Base-by-base conservation (phyloP, 192 early-diverging fungal species). In the Gigaspora rosea region DNA sequence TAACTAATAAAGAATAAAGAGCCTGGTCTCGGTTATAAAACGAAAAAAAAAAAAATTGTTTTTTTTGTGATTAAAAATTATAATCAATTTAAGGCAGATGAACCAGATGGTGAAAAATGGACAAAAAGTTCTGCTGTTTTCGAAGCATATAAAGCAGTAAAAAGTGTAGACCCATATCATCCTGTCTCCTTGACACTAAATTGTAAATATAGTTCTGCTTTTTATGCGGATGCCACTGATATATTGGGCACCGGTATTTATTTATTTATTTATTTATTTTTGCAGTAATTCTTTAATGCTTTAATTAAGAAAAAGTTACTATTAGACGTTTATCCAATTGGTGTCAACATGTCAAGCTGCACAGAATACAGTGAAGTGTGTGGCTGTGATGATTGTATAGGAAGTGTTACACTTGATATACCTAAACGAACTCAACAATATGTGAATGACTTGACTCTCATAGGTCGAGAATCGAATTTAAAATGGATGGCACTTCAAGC, bases 401-500 rank as follows among this genome's bases (percentile, higher is more conserved):
- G 78, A 7, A 66, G 54, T 22, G 18, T 73, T 12, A 52, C 61
- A 9, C 64, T 71, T n/a, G 78, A 79, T 57, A 62, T 79, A 8
- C 63, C 64, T 18, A 72, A 71, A 52, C 57, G 78, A 11, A 67
- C 62, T 41, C 50, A 76, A 27, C 35, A 59, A 56, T 79, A 75
- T 47, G 36, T 57, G 4, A 73, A 56, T 7, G 71, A 79, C 16
- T 73, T 75, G 13, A 62, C 57, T 49, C 35, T 67, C 4, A 73
- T 75, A 8, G 71, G 78, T 9, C 64, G 57, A 18, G 75, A 59
- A 16, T 35, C 47, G 1, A 75, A 56, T 32, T 36, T 58, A 3
- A 61, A 73, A 50, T 79, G 78, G 78, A 76, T 76, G 78, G 78
- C 62, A 27, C 20, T 79, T 6, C 78, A 79, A 68, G 78, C 78